phyloP scores from a whole-genome alignment of 495 filamentous ascomycete species.

The Penicillium cosmopolitanum region DNA sequence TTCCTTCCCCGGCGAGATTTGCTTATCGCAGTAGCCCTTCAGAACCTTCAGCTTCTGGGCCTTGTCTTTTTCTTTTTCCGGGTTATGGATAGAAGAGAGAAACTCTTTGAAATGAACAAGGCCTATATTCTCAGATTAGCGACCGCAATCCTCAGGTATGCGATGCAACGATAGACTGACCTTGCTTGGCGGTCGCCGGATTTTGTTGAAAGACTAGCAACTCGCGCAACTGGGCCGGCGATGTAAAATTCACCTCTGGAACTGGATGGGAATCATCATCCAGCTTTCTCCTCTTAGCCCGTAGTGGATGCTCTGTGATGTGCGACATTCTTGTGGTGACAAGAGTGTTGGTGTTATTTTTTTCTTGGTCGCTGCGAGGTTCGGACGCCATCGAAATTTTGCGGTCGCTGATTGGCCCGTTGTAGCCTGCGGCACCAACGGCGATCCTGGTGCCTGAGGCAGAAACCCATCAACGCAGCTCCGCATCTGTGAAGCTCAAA shows the following conservation, averaged over 20 bases:
- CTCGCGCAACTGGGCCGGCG: conserved; percentile 61
- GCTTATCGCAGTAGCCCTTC: conserved; percentile 70
- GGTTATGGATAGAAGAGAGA: conserved; percentile 63
- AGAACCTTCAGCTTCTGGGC: conserved; percentile 63
- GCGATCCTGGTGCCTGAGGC: too few relatives aligned
- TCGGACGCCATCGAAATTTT: conserved; percentile 34
- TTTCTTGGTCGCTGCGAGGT: conserved; percentile 19
- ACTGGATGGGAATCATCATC: conserved; percentile 35
- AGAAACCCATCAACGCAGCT: too few relatives aligned
- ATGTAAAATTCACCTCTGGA: conserved; percentile 52
- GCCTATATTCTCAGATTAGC: conserved; percentile 45
- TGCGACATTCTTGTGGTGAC: conserved; percentile 27
- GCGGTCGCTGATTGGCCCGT: conserved; percentile 25
- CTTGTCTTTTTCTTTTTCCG: conserved; percentile 51
- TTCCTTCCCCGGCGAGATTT: conserved; percentile 57
- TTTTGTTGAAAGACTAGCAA: conserved; percentile 72
- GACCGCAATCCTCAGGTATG: neutral
- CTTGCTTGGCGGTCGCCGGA: conserved; percentile 60
- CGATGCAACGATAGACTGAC: conserved; percentile 43
- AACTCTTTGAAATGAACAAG: conserved; percentile 78
- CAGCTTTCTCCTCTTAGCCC: conserved; percentile 49
- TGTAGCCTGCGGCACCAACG: too few relatives aligned
- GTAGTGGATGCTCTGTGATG: conserved; percentile 31
- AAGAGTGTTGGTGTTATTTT: conserved; percentile 25
- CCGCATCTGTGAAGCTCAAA: too few relatives aligned